Base-by-base conservation (phyloP, 768 basidiomycete genomes). In the Pisolithus orientalis region DNA sequence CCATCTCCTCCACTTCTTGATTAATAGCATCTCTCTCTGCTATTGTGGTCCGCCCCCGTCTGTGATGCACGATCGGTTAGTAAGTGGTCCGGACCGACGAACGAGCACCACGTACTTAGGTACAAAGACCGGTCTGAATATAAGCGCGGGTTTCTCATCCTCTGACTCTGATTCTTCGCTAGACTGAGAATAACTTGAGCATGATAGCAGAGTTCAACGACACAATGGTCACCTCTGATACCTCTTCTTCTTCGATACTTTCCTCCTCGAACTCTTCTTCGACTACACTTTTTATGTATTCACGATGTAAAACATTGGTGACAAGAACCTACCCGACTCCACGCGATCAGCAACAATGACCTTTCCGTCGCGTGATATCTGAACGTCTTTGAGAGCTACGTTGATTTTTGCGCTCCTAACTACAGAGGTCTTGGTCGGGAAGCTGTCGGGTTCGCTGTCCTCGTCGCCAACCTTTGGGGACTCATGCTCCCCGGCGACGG, bases 51-150 rank as follows among this genome's bases (percentile, higher is more conserved):
- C 88, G 80, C n/a, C 78, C 85, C 16, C 87, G 87, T 70, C 90
- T 92, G 58, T 25, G 59, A 43, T 34, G 44, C 37, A 45, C 51
- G 45, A 11, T 5, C 14, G 14, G 8, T 45, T 6, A 44, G 28
- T 32, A 11, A 47, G 63, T 17, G 51, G 49, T 37, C 43, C 7
- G 10, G 6, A 40, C 44, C 13, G 44, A 47, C 11, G 44, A 37
- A 57, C 17, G 9, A 17, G 16, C 24, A 28, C 29, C 34, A 2
- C 46, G 53, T 64, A 94, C 94, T 98, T 98, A 50, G 90, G 90
- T 16, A 98, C 82, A 67, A 97, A 99, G 0, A 95, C 88, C 2
- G 96, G 96, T 56, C 94, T 77, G 69, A 95, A 93, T 57, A 85
- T 81, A 6, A 82, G 72, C 65, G 88, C 86, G 4, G 83, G 80